These are phyloP conservation scores for Venturia oleaginea DNA, from an alignment of 2,329 filamentous ascomycete species.

Conservation along the genomic window DNA sequence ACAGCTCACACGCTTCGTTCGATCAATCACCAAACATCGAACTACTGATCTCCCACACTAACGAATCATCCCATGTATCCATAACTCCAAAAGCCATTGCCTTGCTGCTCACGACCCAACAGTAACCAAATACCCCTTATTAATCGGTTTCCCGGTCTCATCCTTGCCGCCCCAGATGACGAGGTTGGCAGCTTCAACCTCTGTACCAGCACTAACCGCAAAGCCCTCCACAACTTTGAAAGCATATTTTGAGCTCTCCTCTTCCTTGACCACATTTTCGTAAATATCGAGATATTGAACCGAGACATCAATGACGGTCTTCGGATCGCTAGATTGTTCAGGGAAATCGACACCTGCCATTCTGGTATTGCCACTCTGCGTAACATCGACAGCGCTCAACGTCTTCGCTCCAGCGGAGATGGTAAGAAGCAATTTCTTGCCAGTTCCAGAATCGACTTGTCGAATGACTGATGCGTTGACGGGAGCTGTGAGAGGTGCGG, in stretches of 20 bases:
- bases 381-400: slow-evolving; percentile 6
- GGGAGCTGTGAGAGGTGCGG: slow-evolving; percentile 11
- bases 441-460: neutral
- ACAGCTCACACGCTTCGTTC: neutral
- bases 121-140: slow-evolving; percentile 36
- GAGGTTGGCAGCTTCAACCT: slow-evolving; percentile 39
- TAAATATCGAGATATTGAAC: slow-evolving; percentile 14
- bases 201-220: slow-evolving; percentile 31
- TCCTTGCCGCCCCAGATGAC: slow-evolving; percentile 47
- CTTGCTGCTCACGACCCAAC: slow-evolving; percentile 23
- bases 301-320: slow-evolving; percentile 32
- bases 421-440: slow-evolving; percentile 1
- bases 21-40: neutral
- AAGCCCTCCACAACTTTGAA: slow-evolving; percentile 20
- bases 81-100: neutral
- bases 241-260: slow-evolving; percentile 29
- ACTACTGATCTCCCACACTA: neutral
- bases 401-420: slow-evolving; percentile 2
- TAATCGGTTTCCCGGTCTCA: slow-evolving; percentile 30
- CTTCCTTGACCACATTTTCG: slow-evolving; percentile 23
- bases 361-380: neutral
- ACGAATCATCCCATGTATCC: neutral
- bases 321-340: neutral
- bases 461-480: neutral
- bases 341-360: neutral